phyloP scores from a whole-genome alignment of 1,284 basidiomycete species.

The Amylostereum areolatum region DNA sequence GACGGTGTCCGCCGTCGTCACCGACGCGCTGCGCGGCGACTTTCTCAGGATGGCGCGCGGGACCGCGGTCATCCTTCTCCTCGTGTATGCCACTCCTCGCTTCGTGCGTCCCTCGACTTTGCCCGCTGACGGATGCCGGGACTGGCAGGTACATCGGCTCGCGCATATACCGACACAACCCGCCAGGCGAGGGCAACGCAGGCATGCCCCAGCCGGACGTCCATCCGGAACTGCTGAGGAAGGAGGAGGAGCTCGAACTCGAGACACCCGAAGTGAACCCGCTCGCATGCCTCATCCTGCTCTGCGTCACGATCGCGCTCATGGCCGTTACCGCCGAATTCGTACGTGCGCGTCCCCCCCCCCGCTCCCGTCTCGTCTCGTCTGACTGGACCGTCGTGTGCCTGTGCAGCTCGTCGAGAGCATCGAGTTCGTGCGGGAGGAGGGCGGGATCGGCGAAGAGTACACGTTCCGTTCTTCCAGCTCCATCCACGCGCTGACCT shows the following conservation, averaged over 20 bases:
- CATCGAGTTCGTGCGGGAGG: constrained; percentile 45
- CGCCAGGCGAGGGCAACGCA: constrained; percentile 52
- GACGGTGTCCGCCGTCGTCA: constrained; percentile 27
- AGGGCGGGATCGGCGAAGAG: constrained; percentile 40
- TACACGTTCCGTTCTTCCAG: constrained; percentile 16
- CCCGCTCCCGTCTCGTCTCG: neutral
- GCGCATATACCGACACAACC: constrained; percentile 61
- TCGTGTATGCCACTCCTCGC: constrained; percentile 37
- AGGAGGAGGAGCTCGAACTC: constrained; percentile 33
- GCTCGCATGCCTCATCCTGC: constrained; percentile 49
- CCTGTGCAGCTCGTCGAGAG: constrained; percentile 49
- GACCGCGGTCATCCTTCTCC: constrained; percentile 50
- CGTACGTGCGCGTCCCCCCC: constrained; percentile 29
- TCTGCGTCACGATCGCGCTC: constrained; percentile 46
- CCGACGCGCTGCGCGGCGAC: constrained; percentile 29
- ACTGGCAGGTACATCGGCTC: constrained; percentile 51
- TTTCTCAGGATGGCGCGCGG: constrained; percentile 60
- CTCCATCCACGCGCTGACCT: neutral
- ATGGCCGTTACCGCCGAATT: constrained; percentile 66
- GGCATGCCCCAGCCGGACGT: constrained; percentile 36
- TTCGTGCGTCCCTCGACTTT: neutral
- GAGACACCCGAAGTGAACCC: constrained; percentile 53
- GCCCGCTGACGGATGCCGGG: neutral
- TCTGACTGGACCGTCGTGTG: neutral
- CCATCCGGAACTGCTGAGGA: constrained; percentile 33